Percentiles rank a stretch among this genome's conserved stretches.
phyloP scores from a whole-genome alignment of 75 land plant species.

The Selaginella moellendorffii region DNA sequence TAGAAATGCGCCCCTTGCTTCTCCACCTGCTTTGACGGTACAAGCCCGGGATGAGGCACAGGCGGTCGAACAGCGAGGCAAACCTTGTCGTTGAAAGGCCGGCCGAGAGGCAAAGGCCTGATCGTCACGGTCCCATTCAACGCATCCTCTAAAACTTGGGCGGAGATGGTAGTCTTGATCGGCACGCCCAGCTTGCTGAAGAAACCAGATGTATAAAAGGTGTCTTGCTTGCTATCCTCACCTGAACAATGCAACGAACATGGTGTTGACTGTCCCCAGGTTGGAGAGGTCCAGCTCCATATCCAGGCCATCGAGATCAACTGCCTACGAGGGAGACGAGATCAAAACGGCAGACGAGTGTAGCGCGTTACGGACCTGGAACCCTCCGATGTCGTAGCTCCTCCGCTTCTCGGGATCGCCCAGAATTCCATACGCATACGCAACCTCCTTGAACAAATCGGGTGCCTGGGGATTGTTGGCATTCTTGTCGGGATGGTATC shows the following conservation, averaged over 20 bases:
- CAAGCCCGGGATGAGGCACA: neutral
- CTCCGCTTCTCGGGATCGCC: slow-evolving; percentile 72
- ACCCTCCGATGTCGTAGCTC: slow-evolving; percentile 70
- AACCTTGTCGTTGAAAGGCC: slow-evolving; percentile 2
- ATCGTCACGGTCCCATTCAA: slow-evolving; percentile 9
- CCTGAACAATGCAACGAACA: slow-evolving; percentile 99
- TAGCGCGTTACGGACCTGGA: slow-evolving; percentile 40
- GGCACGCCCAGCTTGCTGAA: slow-evolving; percentile 85
- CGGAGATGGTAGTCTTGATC: neutral
- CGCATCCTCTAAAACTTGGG: slow-evolving; percentile 3
- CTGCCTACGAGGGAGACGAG: slow-evolving; percentile 34
- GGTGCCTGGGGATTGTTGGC: slow-evolving; percentile 68
- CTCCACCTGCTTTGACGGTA: neutral
- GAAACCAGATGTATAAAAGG: slow-evolving; percentile 1
- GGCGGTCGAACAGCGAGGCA: neutral
- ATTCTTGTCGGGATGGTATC: slow-evolving; percentile 89
- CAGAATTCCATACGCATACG: slow-evolving; percentile 63
- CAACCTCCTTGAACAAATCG: slow-evolving; percentile 74
- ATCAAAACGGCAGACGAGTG: neutral
- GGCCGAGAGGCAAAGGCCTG: slow-evolving; percentile 2
- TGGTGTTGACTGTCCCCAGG: slow-evolving; percentile 87
- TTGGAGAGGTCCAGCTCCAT: slow-evolving; percentile 98
- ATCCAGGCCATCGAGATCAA: slow-evolving; percentile 79
- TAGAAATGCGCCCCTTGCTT: slow-evolving; percentile 10
- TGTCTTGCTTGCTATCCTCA: slow-evolving; percentile 10